phyloP scores from a whole-genome alignment of 2,329 filamentous ascomycete species.

The Graphilbum fragrans region DNA sequence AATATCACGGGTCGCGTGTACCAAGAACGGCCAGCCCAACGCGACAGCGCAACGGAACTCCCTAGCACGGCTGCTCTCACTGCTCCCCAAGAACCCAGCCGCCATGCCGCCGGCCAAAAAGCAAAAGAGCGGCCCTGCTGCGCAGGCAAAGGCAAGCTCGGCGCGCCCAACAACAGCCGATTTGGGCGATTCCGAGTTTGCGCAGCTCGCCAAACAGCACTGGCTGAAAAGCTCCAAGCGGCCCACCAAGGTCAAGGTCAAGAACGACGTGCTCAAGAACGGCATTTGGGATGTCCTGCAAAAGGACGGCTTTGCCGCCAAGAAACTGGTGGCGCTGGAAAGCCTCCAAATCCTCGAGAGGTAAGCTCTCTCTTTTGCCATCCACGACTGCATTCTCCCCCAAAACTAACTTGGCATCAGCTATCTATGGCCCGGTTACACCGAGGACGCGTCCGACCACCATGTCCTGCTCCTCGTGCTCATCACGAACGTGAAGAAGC shows the following conservation, averaged over 20 bases:
- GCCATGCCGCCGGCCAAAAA: slow-evolving; percentile 48
- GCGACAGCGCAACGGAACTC: too few relatives aligned
- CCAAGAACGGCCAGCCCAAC: too few relatives aligned
- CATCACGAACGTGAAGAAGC: slow-evolving; percentile 76
- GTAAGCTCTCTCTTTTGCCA: slow-evolving; percentile 25
- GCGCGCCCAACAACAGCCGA: slow-evolving; percentile 55
- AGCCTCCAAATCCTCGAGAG: slow-evolving; percentile 82
- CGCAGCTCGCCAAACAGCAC: slow-evolving; percentile 67
- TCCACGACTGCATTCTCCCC: background rate
- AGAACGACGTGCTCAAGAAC: slow-evolving; percentile 74
- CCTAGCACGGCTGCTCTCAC: too few relatives aligned
- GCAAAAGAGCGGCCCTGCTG: slow-evolving; percentile 37
- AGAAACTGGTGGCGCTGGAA: slow-evolving; percentile 71
- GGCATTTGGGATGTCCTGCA: slow-evolving; percentile 85
- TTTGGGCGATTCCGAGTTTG: slow-evolving; percentile 58
- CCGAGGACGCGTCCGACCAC: slow-evolving; percentile 77
- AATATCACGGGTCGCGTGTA: background rate
- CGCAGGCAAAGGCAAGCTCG: slow-evolving; percentile 19
- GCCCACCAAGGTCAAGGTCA: slow-evolving; percentile 55
- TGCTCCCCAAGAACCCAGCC: background rate
- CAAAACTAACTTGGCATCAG: slow-evolving; percentile 30
- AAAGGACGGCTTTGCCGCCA: slow-evolving; percentile 64
- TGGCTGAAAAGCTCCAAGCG: slow-evolving; percentile 63
- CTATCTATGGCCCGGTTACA: slow-evolving; percentile 91
- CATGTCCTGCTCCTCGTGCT: slow-evolving; percentile 81